phyloP scores from a whole-genome alignment of 805 yeast genomes.

The Cyberlindnera mrakii region DNA sequence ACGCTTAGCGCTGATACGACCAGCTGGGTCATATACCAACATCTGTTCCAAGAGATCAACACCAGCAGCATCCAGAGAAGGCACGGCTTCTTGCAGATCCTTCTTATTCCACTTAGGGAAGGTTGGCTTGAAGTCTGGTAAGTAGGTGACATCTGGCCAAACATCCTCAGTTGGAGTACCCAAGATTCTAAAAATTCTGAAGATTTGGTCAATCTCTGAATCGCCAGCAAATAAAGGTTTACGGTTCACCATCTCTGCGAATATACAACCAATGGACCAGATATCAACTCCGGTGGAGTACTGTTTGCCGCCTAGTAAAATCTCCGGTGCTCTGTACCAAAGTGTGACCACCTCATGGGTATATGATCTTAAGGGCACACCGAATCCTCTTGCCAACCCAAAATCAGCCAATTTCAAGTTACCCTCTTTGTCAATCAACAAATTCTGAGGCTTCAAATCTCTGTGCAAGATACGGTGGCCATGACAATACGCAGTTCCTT shows the following conservation, averaged over 20 bases:
- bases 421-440: slow-evolving; percentile 92
- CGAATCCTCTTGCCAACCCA: slow-evolving; percentile 95
- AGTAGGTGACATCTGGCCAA: slow-evolving; percentile 90
- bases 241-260: slow-evolving; percentile 96
- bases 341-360: slow-evolving; percentile 97
- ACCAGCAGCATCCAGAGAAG: slow-evolving; percentile 77
- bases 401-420: slow-evolving; percentile 87
- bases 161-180: slow-evolving; percentile 91
- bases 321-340: slow-evolving; percentile 98
- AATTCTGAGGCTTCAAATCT: slow-evolving; percentile 93
- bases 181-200: slow-evolving; percentile 82
- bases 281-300: slow-evolving; percentile 97
- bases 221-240: slow-evolving; percentile 96
- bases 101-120: slow-evolving; percentile 87
- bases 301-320: slow-evolving; percentile 91
- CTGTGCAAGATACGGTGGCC: slow-evolving; percentile 91
- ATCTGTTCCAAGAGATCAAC: slow-evolving; percentile 74
- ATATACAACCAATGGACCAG: slow-evolving; percentile 98
- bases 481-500: slow-evolving; percentile 91
- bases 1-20: slow-evolving; percentile 88
- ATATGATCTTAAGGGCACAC: slow-evolving; percentile 93
- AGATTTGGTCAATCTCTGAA: slow-evolving; percentile 95
- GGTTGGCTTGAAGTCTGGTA: slow-evolving; percentile 90
- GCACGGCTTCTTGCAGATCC: slow-evolving; percentile 64
- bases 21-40: slow-evolving; percentile 88